Evolutionary conservation across 2,329 filamentous ascomycete species (phyloP), one percentile per base, ranked within the genome.

Genomic region (Fusarium oligoseptatum): DNA sequence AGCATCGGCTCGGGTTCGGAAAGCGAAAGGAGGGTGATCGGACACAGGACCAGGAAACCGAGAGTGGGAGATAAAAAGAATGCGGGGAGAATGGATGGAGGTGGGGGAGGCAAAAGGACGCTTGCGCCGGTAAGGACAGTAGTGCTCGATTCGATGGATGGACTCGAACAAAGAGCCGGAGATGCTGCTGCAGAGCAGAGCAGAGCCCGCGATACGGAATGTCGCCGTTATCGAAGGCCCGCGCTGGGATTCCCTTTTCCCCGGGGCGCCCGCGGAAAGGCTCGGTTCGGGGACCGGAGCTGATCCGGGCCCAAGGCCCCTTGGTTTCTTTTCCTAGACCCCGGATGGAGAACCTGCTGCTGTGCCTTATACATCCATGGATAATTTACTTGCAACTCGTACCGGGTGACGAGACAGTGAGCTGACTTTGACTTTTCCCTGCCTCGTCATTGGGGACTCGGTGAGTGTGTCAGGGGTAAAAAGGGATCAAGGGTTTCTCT

Each of bases 221-320:
- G 62, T 32, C 71, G 71, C 48, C 62, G 60, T 72, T 29, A 48
- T 71, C 69, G 22, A 57, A 34, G 22, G 24, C 32, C 55, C 56
- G 45, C 55, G 22, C 34, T 58, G 37, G 20, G 52, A 61, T 60
- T 64, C 72, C 70, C 57, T 70, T 67, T 64, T 70, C 71, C 63
- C 72, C 69, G 72, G 74, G 50, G 66, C 50, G 67, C 36, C 64
- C 66, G 74, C 76, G 75, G 76, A 77, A 76, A 75, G 45, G 66
- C 64, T 78, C 76, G 76, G 76, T 76, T 77, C 76, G 74, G 76
- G 22, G 61, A 69, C 75, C 76, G 74, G 75, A 72, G 60, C 56
- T 57, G 56, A 66, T 64, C 69, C 74, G 69, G 70, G 34, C 27
- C 27, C 37, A 29, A 65, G 64, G 32, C 56, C 27, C 6, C 24